Evolutionary conservation across 2,329 filamentous ascomycete species (phyloP).

Genomic region (Botryotinia globosa): DNA sequence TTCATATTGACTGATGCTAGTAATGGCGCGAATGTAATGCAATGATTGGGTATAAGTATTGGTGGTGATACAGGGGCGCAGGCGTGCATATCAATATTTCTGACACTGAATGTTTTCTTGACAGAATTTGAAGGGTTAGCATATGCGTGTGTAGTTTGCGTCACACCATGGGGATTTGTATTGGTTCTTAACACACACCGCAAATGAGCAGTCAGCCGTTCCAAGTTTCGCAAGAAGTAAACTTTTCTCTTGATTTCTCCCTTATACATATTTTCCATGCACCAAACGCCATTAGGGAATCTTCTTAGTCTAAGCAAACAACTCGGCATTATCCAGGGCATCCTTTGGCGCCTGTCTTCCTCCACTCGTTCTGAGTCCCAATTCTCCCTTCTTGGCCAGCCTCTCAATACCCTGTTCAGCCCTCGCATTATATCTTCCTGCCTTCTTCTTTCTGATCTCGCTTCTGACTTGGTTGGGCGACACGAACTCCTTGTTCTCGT

Average conservation of each 20-base stretch:
- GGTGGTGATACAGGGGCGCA: neutral
- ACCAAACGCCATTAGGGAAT: constrained; percentile 21
- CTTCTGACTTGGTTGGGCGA: constrained; percentile 91
- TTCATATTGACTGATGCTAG: neutral
- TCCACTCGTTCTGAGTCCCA: constrained; percentile 70
- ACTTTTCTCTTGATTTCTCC: neutral
- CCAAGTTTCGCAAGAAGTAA: neutral
- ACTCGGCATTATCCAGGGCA: constrained; percentile 70
- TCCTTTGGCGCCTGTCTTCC: constrained; percentile 61
- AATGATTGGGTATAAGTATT: neutral
- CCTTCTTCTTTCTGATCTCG: constrained; percentile 74
- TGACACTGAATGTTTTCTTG: neutral
- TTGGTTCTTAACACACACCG: neutral
- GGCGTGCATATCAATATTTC: neutral
- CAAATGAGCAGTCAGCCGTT: neutral
- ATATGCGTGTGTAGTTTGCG: neutral
- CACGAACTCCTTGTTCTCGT: constrained; percentile 97
- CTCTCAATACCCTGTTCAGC: constrained; percentile 72
- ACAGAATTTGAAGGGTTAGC: neutral
- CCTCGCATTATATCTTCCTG: constrained; percentile 72
- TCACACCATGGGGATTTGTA: neutral
- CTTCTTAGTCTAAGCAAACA: constrained; percentile 61
- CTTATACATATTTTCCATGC: constrained; percentile 16
- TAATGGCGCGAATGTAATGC: neutral
- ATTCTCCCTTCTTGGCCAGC: constrained; percentile 68